Evolutionary conservation across 2,329 filamentous ascomycete species (phyloP), one percentile per base, ranked within the genome.

Genomic region (Botryotinia convoluta): DNA sequence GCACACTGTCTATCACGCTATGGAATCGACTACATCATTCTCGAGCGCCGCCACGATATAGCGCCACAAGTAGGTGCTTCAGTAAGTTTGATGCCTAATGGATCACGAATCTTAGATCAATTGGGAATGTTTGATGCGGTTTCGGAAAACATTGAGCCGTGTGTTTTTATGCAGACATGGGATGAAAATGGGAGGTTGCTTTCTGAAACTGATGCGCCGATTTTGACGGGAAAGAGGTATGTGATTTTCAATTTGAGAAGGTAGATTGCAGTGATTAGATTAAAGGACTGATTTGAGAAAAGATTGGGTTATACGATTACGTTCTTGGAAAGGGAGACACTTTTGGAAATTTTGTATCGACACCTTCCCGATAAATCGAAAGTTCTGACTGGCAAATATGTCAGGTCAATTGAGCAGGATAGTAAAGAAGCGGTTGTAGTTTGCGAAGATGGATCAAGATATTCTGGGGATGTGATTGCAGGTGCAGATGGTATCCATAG

Each of bases 71-170:
- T 76, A 6, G 79, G 78, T 14, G 76, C 77, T 20, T 75, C 74
- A 9, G 76, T 79, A 12, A 74, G 74, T n/a, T 72, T 79, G 16
- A 75, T 77, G 72, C 81, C 86, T 0, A 82, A 84, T 39, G 84
- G 84, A 2, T 73, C 80, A 8, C 81, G 84, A 1, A 84, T 89
- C 6, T 77, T 88, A 1, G 86, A 88, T 74, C 87, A 89, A 76
- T 76, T 89, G 2, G 86, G 85, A 0, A 74, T 81, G n/a, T 76
- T 75, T 72, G 76, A 77, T 12, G 35, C 48, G 29, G 75, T 77
- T 54, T 74, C 69, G 29, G 45, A 70, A 4, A 44, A 54, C 8
- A 73, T 77, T 26, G 69, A 76, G 64, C 74, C 72, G 0, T 73
- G 72, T 57, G 70, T 60, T 69, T 71, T 74, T 59, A 67, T 45